Conservation (phyloP, 257 asterid species). For the Fraxinus anomala region DNA sequence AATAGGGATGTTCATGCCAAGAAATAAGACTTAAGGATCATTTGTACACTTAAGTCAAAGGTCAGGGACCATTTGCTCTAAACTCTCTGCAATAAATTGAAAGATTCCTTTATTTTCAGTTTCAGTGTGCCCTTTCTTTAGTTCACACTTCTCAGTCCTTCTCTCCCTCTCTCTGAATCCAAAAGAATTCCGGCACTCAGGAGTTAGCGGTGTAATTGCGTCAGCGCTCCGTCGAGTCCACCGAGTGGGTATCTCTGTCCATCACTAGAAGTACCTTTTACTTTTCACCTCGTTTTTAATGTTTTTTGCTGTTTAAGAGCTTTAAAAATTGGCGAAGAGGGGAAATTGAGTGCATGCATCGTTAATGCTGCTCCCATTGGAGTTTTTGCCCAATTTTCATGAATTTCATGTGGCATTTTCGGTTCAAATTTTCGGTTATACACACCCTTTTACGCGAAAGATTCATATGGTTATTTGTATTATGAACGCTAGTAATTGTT, state of each 20-base stretch:
- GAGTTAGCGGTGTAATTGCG: not conserved
- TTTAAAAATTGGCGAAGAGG: constrained; percentile 4
- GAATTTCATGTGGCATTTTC: not conserved
- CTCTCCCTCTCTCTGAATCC: not conserved
- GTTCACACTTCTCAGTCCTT: not conserved
- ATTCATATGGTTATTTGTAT: not conserved
- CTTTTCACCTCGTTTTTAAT: not conserved
- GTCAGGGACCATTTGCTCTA: not conserved
- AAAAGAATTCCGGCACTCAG: not conserved
- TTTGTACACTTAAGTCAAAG: not conserved
- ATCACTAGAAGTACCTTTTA: not conserved
- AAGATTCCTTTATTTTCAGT: not conserved
- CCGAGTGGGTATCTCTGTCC: not conserved
- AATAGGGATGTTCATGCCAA: not conserved
- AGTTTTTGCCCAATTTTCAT: not conserved
- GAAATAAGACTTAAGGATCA: not conserved
- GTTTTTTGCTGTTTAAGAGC: not conserved
- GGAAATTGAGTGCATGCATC: constrained; percentile 33
- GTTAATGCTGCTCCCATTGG: constrained; percentile 2
- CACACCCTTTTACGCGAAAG: not conserved
- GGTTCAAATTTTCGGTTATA: not conserved
- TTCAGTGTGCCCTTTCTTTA: not conserved
- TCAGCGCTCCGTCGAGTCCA: not conserved
- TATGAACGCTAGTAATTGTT: not conserved
- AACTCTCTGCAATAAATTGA: not conserved